Percentiles rank a stretch among this genome's conserved stretches.
phyloP scores from a whole-genome alignment of 306 rosid species.

The Prunus mira region DNA sequence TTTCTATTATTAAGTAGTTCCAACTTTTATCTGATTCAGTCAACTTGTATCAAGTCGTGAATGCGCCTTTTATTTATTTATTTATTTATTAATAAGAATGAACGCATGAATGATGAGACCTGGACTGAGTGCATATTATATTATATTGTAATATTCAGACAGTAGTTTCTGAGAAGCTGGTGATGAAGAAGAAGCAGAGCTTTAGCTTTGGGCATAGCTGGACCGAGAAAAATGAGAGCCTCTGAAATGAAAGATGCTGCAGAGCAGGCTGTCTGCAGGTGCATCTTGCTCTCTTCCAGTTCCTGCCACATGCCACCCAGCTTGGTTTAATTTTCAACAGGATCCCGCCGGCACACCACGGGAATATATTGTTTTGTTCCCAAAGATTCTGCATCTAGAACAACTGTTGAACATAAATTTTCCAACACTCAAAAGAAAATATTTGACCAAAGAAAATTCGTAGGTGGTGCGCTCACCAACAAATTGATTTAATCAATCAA shows the following conservation, averaged over 20 bases:
- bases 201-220: not conserved
- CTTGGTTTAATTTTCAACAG: not conserved
- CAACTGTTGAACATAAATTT: not conserved
- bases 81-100: not conserved
- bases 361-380: not conserved
- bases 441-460: conserved; percentile 16
- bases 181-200: not conserved
- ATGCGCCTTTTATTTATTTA: not conserved
- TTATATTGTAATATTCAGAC: no score
- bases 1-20: not conserved
- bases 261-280: not conserved
- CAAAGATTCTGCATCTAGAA: conserved; percentile 10
- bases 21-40: not conserved
- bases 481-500: not conserved
- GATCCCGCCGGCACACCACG: not conserved
- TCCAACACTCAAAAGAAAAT: not conserved
- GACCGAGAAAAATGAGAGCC: not conserved
- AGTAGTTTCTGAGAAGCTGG: not conserved
- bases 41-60: not conserved
- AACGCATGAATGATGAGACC: not conserved
- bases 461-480: conserved; percentile 3
- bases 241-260: not conserved
- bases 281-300: not conserved
- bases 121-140: not conserved
- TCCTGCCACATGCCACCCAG: not conserved